Percentiles rank a stretch among this genome's conserved stretches.
phyloP scores from a whole-genome alignment of 345 rosid species.

The Populus euphratica region DNA sequence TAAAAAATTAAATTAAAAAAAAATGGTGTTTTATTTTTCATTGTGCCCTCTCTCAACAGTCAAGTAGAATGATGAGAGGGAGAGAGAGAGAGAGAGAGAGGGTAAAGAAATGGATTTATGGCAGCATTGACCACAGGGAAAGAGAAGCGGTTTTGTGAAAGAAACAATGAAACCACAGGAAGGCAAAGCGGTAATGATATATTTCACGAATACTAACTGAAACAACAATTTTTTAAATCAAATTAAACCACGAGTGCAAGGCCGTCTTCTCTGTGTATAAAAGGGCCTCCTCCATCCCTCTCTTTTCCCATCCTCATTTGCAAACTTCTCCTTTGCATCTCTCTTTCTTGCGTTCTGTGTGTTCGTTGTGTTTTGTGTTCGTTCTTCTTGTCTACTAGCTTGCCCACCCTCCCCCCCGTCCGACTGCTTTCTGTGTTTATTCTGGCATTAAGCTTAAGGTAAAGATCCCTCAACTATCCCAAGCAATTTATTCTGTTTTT shows the following conservation, averaged over 20 bases:
- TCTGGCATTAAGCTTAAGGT: constrained; percentile 1
- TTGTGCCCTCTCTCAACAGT: too few relatives aligned
- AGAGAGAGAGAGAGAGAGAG: too few relatives aligned
- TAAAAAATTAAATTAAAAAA: background rate
- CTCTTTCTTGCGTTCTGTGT: background rate
- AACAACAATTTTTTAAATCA: too few relatives aligned
- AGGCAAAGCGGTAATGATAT: constrained; percentile 19
- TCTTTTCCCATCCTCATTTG: constrained; percentile 4
- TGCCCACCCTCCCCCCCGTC: background rate
- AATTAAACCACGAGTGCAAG: background rate
- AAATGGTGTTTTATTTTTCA: background rate
- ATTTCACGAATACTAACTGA: background rate
- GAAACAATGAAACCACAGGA: constrained; percentile 37
- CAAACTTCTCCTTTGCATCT: background rate
- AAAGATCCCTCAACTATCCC: background rate
- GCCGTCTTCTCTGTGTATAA: background rate
- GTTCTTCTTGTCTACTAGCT: background rate
- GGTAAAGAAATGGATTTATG: background rate
- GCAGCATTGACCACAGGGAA: background rate
- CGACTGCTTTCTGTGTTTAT: background rate
- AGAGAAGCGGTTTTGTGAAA: constrained; percentile 37
- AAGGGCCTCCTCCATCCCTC: background rate
- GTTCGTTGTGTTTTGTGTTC: background rate
- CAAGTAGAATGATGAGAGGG: too few relatives aligned
- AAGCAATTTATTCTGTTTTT: too few relatives aligned